Evolutionary conservation across 106 monocot genomes (phyloP).

Genomic region (Ottelia alismoides): DNA sequence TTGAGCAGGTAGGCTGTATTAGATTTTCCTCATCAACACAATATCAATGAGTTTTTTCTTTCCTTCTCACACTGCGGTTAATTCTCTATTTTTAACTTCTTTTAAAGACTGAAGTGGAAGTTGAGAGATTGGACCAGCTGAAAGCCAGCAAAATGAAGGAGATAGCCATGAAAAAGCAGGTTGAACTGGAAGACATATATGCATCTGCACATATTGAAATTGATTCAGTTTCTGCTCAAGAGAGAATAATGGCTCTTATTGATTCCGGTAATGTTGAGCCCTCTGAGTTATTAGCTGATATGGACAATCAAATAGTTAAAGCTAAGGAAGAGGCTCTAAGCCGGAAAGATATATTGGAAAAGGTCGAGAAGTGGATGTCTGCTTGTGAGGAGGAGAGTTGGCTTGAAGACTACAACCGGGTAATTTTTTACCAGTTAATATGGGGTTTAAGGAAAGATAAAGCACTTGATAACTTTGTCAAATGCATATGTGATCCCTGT

Average conservation of each 20-base stretch:
- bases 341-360: slow-evolving; percentile 67
- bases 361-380: slow-evolving; percentile 47
- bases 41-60: not conserved
- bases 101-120: slow-evolving; percentile 38
- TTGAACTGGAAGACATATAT: slow-evolving; percentile 14
- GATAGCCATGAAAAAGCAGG: slow-evolving; percentile 11
- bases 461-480: too few relatives aligned
- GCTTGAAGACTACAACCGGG: slow-evolving; percentile 78
- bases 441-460: too few relatives aligned
- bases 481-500: too few relatives aligned
- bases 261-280: too few relatives aligned
- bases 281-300: too few relatives aligned
- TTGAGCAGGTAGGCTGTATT: slow-evolving; percentile 28
- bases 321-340: slow-evolving; percentile 36
- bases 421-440: too few relatives aligned
- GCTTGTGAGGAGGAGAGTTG: slow-evolving; percentile 82
- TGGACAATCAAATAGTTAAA: too few relatives aligned
- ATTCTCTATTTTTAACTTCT: not conserved
- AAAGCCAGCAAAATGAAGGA: too few relatives aligned
- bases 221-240: slow-evolving; percentile 26
- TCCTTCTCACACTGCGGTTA: not conserved
- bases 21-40: not conserved
- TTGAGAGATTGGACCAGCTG: slow-evolving; percentile 13
- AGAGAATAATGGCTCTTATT: slow-evolving; percentile 46
- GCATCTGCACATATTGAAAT: slow-evolving; percentile 23